phyloP scores from a whole-genome alignment of 805 yeast species.

The Sugiyamaella marilandica region DNA sequence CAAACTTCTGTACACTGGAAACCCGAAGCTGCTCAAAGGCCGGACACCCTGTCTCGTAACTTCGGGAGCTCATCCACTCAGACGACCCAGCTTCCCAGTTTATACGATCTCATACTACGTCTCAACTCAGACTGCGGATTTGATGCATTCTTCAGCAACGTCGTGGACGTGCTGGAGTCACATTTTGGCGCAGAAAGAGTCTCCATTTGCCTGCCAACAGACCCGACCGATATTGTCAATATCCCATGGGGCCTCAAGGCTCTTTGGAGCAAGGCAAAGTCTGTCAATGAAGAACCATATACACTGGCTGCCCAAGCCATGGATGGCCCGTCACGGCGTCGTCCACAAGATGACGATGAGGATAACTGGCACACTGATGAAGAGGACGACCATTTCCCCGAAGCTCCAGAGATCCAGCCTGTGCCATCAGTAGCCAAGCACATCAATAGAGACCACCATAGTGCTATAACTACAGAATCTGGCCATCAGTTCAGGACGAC shows the following conservation, averaged over 20 bases:
- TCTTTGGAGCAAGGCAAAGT: conserved; percentile 23
- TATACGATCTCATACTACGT: conserved; percentile 17
- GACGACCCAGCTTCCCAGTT: conserved; percentile 10
- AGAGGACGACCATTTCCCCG: conserved; percentile 7
- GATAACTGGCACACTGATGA: conserved; percentile 13
- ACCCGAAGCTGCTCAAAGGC: not conserved
- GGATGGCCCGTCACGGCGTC: conserved; percentile 1
- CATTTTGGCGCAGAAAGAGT: conserved; percentile 28
- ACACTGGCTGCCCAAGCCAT: not conserved
- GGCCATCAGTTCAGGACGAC: too few relatives aligned
- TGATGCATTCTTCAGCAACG: conserved; percentile 27
- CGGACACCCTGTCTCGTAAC: not conserved
- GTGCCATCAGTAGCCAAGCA: too few relatives aligned
- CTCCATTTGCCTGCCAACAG: conserved; percentile 28
- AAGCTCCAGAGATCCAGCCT: too few relatives aligned
- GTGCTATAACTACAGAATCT: too few relatives aligned
- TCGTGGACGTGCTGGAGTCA: conserved; percentile 23
- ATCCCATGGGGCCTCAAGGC: conserved; percentile 34
- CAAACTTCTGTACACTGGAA: not conserved
- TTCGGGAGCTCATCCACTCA: not conserved
- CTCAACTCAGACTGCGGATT: conserved; percentile 23
- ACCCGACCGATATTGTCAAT: conserved; percentile 30
- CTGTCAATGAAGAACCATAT: conserved; percentile 1
- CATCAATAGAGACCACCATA: too few relatives aligned
- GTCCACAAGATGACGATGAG: not conserved